Evolutionary conservation across 148 eudicot species (phyloP).

Genomic region (Fagopyrum esculentum): DNA sequence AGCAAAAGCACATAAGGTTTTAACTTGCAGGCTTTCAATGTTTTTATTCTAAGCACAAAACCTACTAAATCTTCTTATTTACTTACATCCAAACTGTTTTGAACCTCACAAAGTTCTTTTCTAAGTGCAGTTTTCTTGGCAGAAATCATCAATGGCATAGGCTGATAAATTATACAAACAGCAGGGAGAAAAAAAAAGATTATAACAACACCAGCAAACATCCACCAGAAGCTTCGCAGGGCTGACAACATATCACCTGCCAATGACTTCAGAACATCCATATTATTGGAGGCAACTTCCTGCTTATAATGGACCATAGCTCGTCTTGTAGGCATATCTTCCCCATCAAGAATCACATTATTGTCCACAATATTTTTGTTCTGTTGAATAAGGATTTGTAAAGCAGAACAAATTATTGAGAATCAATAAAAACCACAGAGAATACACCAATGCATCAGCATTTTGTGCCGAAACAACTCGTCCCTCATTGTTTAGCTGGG

Average conservation of each 20-base stretch:
- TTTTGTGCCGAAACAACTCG: slow-evolving; percentile 50
- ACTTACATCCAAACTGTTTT: background rate
- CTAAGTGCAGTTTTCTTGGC: background rate
- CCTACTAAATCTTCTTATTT: background rate
- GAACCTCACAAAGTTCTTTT: background rate
- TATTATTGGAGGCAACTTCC: too few species aligned
- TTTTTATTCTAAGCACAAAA: background rate
- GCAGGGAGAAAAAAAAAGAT: background rate
- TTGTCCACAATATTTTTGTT: too few species aligned
- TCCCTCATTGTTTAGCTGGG: slow-evolving; percentile 73
- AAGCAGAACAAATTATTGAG: slow-evolving; percentile 67
- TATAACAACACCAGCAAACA: slow-evolving; percentile 59
- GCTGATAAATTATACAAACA: background rate
- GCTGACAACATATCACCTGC: slow-evolving; percentile 51
- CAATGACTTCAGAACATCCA: slow-evolving; percentile 59
- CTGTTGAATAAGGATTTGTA: slow-evolving; percentile 79
- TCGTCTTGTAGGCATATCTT: too few species aligned
- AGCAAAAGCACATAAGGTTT: background rate
- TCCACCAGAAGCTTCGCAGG: slow-evolving; percentile 71
- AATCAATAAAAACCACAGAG: too few species aligned
- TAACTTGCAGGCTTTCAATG: background rate
- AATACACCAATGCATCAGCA: too few species aligned
- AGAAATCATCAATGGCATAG: too few species aligned
- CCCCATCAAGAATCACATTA: too few species aligned
- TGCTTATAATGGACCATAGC: too few species aligned